Evolutionary conservation across 208 protist genomes (phyloP).

Genomic region (Tritrichomonas foetus): DNA sequence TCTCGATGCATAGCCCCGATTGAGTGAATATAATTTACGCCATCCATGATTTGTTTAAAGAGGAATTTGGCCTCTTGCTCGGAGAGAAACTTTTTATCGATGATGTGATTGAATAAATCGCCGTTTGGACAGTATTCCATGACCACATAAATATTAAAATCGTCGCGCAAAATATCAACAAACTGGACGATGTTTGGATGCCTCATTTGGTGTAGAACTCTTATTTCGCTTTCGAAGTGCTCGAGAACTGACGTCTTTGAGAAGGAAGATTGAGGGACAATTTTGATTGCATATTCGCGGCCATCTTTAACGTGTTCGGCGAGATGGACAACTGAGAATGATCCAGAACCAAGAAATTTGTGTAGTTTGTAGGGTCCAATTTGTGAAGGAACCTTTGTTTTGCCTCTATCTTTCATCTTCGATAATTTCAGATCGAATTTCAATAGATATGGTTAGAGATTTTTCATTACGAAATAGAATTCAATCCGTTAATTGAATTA

Average conservation of each 20-base stretch:
- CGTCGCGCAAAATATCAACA: background rate
- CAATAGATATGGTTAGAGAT: too few relatives aligned
- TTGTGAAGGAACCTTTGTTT: too few relatives aligned
- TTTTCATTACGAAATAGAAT: too few relatives aligned
- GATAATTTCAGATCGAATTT: too few relatives aligned
- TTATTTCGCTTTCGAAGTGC: background rate
- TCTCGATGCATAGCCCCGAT: background rate
- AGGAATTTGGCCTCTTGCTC: background rate
- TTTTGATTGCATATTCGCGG: background rate
- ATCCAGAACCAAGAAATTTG: too few relatives aligned
- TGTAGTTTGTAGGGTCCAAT: too few relatives aligned
- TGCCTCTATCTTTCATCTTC: too few relatives aligned
- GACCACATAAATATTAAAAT: background rate
- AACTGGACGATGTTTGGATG: background rate
- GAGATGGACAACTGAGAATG: too few relatives aligned
- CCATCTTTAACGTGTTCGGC: too few relatives aligned
- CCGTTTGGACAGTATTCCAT: background rate
- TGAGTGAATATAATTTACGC: background rate
- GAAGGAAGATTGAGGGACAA: background rate
- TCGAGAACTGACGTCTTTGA: background rate
- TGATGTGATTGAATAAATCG: background rate
- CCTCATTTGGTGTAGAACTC: background rate
- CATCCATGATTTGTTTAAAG: background rate
- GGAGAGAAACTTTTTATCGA: background rate
- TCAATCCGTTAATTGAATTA: too few relatives aligned